phyloP scores from a whole-genome alignment of 163 green algal species.

The Chlamydomonas reinhardtii region DNA sequence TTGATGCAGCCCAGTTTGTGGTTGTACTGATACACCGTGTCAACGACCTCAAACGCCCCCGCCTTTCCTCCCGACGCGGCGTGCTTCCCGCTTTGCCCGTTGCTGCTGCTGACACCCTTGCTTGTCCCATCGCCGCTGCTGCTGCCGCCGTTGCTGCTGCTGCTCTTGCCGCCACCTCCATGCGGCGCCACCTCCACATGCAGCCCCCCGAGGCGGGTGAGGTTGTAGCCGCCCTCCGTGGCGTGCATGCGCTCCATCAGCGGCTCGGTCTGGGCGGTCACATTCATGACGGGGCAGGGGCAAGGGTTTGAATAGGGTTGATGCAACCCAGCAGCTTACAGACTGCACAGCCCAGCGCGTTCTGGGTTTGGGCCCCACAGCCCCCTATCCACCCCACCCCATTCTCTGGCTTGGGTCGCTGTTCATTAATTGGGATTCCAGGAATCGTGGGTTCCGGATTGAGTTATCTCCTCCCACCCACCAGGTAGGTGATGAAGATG shows the following conservation, averaged over 20 bases:
- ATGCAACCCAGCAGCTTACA: too few relatives aligned
- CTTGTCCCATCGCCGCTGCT: too few relatives aligned
- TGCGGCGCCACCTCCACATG: slow-evolving; percentile 59
- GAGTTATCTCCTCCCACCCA: background rate
- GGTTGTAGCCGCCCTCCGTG: slow-evolving; percentile 77
- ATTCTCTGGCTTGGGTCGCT: too few relatives aligned
- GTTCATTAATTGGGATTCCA: too few relatives aligned
- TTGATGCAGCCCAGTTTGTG: slow-evolving; percentile 69
- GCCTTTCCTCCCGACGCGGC: background rate
- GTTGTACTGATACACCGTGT: slow-evolving; percentile 70
- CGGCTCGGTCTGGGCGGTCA: background rate
- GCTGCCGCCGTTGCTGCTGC: background rate
- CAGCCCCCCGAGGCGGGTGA: slow-evolving; percentile 60
- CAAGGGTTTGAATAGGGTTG: background rate
- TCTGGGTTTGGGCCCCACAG: too few relatives aligned
- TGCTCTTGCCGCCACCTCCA: too few relatives aligned
- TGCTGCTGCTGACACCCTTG: background rate
- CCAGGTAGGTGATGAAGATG: slow-evolving; percentile 78
- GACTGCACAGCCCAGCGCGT: too few relatives aligned
- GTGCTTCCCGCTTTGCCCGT: background rate
- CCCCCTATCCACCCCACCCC: too few relatives aligned
- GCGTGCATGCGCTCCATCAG: slow-evolving; percentile 76
- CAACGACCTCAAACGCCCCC: background rate
- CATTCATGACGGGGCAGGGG: too few relatives aligned
- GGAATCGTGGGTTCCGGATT: too few relatives aligned